Conservation (phyloP, 306 rosid genomes). For the Lathyrus sativus region DNA sequence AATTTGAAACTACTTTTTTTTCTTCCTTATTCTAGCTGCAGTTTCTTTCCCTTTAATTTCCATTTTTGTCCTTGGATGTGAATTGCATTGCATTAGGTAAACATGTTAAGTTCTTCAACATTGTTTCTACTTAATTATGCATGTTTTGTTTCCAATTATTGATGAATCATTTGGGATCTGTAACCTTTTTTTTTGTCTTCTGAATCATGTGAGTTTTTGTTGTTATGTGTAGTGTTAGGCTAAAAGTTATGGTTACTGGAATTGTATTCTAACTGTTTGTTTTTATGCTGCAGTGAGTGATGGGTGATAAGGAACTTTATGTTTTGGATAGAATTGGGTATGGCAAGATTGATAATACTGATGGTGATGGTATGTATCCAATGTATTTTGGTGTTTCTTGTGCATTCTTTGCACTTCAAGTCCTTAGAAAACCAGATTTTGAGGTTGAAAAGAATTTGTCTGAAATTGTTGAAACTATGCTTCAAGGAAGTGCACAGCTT, state of each 20-base stretch:
- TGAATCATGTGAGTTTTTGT: constrained; percentile 39
- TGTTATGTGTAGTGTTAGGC: constrained; percentile 32
- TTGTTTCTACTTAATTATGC: constrained; percentile 29
- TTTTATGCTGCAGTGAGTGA: constrained; percentile 47
- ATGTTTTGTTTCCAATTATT: constrained; percentile 29
- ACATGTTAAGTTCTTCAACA: constrained; percentile 21
- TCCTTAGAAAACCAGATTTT: constrained; percentile 52
- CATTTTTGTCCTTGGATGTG: constrained; percentile 21
- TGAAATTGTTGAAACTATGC: constrained; percentile 64
- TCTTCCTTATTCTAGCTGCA: neutral
- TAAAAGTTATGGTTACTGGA: constrained; percentile 33
- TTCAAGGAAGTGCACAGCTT: constrained; percentile 83
- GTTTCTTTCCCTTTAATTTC: neutral
- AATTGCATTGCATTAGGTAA: constrained; percentile 30
- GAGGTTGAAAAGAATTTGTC: constrained; percentile 62
- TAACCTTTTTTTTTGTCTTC: neutral
- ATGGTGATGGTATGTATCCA: constrained; percentile 57
- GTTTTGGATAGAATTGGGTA: constrained; percentile 41
- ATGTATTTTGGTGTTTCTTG: constrained; percentile 86
- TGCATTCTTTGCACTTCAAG: constrained; percentile 76
- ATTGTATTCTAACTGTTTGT: constrained; percentile 35
- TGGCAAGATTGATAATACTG: constrained; percentile 41
- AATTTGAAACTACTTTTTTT: constrained; percentile 13
- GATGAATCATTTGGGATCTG: neutral
- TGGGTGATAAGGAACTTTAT: constrained; percentile 64